A percentile compares a stretch with the other conserved stretches of the same genome.
These are phyloP conservation scores for Knufia petricola DNA, from an alignment of 2,329 filamentous ascomycete genomes.

Conservation along the genomic window DNA sequence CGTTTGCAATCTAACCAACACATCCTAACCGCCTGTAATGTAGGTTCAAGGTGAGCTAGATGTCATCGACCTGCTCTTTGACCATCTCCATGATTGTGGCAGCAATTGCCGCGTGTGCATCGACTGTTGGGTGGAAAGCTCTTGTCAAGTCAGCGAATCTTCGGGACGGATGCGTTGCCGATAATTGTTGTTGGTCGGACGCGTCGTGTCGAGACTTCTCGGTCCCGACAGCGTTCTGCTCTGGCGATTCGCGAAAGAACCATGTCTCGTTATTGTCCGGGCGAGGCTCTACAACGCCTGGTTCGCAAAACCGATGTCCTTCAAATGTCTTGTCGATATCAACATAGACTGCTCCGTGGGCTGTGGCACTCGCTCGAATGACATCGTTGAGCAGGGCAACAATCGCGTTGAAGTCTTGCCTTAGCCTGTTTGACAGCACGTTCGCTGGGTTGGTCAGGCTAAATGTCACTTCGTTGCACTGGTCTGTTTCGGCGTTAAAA, in stretches of 20 bases:
- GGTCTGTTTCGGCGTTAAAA: conserved; percentile 21
- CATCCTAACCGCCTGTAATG: too few relatives aligned
- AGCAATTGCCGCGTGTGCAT: conserved; percentile 23
- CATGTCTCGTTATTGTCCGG: conserved; percentile 21
- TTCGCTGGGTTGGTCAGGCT: conserved; percentile 19
- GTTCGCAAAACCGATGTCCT: conserved; percentile 25
- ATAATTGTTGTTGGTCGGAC: not conserved
- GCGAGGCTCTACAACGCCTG: conserved; percentile 18
- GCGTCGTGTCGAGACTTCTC: not conserved
- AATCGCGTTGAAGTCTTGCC: conserved; percentile 21
- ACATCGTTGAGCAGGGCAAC: conserved; percentile 22
- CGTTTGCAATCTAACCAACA: too few relatives aligned
- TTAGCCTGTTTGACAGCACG: conserved; percentile 20
- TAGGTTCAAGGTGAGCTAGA: not conserved
- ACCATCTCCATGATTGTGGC: conserved; percentile 14
- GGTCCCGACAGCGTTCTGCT: not conserved
- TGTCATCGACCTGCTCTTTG: not conserved
- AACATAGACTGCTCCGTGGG: conserved; percentile 22
- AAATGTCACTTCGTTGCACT: conserved; percentile 22
- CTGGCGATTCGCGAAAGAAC: conserved; percentile 22
- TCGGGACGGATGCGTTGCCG: not conserved
- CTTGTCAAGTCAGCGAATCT: conserved; percentile 16
- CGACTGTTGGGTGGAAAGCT: conserved; percentile 24
- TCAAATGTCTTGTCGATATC: conserved; percentile 23
- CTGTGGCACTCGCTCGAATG: conserved; percentile 21